These are phyloP conservation scores for Hypoxylon fragiforme DNA, from an alignment of 495 filamentous ascomycete genomes.

Conservation along the genomic window DNA sequence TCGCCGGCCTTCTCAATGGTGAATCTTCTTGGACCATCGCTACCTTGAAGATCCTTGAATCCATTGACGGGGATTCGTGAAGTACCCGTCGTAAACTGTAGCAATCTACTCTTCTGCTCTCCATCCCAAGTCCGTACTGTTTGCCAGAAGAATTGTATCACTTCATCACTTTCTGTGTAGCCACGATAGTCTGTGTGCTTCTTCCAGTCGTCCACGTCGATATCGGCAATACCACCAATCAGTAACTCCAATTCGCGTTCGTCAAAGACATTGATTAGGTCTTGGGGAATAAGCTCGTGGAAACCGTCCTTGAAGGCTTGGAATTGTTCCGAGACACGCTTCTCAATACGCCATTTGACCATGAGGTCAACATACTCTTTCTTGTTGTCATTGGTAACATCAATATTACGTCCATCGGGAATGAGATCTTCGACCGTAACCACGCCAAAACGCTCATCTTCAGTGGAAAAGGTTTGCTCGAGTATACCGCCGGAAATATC, in stretches of 20 bases:
- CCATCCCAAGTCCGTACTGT: slow-evolving; percentile 94
- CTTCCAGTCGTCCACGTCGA: slow-evolving; percentile 99
- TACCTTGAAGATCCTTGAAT: slow-evolving; percentile 98
- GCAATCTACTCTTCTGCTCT: slow-evolving; percentile 92
- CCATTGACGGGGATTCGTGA: slow-evolving; percentile 98
- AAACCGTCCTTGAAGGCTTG: slow-evolving; percentile 96
- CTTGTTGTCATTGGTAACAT: slow-evolving; percentile 97
- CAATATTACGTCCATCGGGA: slow-evolving; percentile 84
- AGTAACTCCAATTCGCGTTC: slow-evolving; percentile 95
- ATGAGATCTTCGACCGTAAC: slow-evolving; percentile 90
- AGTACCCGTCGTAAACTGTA: slow-evolving; percentile 97
- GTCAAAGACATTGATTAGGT: slow-evolving; percentile 98
- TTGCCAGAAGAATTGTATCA: slow-evolving; percentile 99
- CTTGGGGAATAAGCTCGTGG: slow-evolving; percentile 93
- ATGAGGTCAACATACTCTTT: slow-evolving; percentile 93
- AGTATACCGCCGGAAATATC: slow-evolving; percentile 87
- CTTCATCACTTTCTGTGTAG: slow-evolving; percentile 97
- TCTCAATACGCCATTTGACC: slow-evolving; percentile 98
- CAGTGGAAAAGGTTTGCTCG: slow-evolving; percentile 91
- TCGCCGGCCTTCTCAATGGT: slow-evolving; percentile 98
- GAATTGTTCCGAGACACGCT: slow-evolving; percentile 97
- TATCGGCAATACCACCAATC: slow-evolving; percentile 98
- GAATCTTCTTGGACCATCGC: slow-evolving; percentile 91
- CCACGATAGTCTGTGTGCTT: slow-evolving; percentile 99
- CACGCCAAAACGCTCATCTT: slow-evolving; percentile 97